Base-by-base conservation (phyloP, 2,329 filamentous ascomycete genomes). In the Claviceps arundinis region DNA sequence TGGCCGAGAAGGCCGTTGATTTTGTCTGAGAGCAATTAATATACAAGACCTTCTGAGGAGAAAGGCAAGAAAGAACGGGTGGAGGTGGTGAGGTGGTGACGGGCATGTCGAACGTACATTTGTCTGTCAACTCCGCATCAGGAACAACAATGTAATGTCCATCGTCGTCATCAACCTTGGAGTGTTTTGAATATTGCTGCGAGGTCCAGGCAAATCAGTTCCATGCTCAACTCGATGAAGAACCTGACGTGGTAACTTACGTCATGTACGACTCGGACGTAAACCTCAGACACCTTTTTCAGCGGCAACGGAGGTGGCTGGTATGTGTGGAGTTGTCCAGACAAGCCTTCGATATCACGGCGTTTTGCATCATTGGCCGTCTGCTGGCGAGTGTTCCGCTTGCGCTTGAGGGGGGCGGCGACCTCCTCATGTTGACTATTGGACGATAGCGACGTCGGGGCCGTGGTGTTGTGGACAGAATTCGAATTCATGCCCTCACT, bases 111-210 rank as follows among this genome's bases (percentile, higher is more conserved):
- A 42, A 78, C 88, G 68, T 77, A 95, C 90, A 98, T 79, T 89
- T 79, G 45, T 93, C 83, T 14, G 93, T 95, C 50, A 98, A 73
- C 54, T 87, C 81, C 11, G 86, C 85, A 59, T 95, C 88, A 34
- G 90, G 86, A 1, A 87, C 82, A 22, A 98, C 90, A 59, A 97
- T 89, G 64, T 96, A 98, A 68, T 98, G 93, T 5, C 93, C 93
- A 61, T 98, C 93, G 46, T 96, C 89, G 58, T 98, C 93, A 62
- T 98, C 93, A 45, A 93, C 85, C 65, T 94, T 93, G 59, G 83
- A 75, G 58, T 81, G 73, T 56, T 77, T 78, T 54, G 72, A 73
- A 47, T 73, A 70, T 41, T 64, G 63, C 48, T 64, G 61, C 63
- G 65, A 34, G 38, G 48, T 41, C 5, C 6, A 49, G 14, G 40